Conservation (phyloP, 208 protist genomes). For the Strigomonas oncopelti region DNA sequence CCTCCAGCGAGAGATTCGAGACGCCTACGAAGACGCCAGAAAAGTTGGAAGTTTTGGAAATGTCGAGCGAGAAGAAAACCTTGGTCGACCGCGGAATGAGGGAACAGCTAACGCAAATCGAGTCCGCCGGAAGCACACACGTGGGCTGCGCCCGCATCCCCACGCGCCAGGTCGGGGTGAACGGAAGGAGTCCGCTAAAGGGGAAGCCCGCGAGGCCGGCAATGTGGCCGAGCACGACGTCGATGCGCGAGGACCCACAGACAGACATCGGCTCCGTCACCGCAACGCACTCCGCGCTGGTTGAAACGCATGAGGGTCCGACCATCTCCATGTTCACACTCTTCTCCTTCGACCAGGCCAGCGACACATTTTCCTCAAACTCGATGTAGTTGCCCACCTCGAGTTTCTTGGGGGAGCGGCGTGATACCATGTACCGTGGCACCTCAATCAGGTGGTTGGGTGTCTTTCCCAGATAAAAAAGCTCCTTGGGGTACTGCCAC, state of each 20-base stretch:
- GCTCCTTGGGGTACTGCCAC: constrained; percentile 71
- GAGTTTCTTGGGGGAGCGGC: constrained; percentile 45
- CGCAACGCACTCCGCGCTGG: constrained; percentile 52
- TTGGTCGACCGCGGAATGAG: constrained; percentile 61
- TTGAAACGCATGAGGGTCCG: constrained; percentile 41
- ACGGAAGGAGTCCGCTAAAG: constrained; percentile 73
- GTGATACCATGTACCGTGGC: constrained; percentile 67
- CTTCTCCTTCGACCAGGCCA: constrained; percentile 54
- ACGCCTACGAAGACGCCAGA: constrained; percentile 74
- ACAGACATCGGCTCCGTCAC: constrained; percentile 48
- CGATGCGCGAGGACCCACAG: constrained; percentile 53
- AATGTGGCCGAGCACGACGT: constrained; percentile 60
- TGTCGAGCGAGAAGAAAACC: constrained; percentile 39
- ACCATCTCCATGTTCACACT: constrained; percentile 74
- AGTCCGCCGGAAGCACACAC: constrained; percentile 40
- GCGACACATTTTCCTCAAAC: constrained; percentile 68
- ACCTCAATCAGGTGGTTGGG: constrained; percentile 18
- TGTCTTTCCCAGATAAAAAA: constrained; percentile 47
- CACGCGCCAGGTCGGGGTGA: constrained; percentile 66
- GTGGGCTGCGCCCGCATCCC: constrained; percentile 30
- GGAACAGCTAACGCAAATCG: constrained; percentile 57
- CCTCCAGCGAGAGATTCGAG: constrained; percentile 43
- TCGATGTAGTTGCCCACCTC: constrained; percentile 56
- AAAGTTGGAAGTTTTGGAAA: constrained; percentile 20
- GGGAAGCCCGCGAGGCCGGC: constrained; percentile 68